A percentile compares a stretch with the other conserved stretches of the same genome.
phyloP scores from a whole-genome alignment of 2,329 filamentous ascomycete genomes.

The Teratosphaeria gauchensis region DNA sequence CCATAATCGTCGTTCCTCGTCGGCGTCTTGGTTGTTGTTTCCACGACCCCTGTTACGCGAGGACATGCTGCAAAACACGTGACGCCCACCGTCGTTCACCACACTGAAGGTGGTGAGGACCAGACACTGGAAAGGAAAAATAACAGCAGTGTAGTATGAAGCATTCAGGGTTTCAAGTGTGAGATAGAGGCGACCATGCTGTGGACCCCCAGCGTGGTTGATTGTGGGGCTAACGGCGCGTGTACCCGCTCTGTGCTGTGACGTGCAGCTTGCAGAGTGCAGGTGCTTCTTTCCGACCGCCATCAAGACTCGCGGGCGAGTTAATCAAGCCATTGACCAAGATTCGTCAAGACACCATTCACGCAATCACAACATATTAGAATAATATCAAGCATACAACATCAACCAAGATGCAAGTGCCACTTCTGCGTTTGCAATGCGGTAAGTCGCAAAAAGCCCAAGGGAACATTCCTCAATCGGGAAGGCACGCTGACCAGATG shows the following conservation, averaged over 20 bases:
- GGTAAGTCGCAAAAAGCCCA: conserved; percentile 34
- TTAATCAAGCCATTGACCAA: not conserved
- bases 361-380: no score
- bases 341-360: not conserved
- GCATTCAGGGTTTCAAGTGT: not conserved
- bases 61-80: conserved; percentile 30
- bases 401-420: conserved; percentile 55
- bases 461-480: not conserved
- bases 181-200: not conserved
- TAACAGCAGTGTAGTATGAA: not conserved
- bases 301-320: not conserved
- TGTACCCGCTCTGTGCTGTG: not conserved
- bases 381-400: not conserved
- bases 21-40: conserved; percentile 40
- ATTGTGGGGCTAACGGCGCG: not conserved
- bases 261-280: not conserved
- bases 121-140: no score
- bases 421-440: conserved; percentile 75
- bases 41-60: conserved; percentile 34
- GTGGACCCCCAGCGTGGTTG: not conserved
- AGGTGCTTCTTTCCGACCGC: not conserved
- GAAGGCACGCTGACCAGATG: conserved; percentile 16
- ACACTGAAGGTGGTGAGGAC: no score
- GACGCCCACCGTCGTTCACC: not conserved
- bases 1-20: conserved; percentile 42